Conservation (phyloP, 257 asterid species). For the Penstemon eatonii region DNA sequence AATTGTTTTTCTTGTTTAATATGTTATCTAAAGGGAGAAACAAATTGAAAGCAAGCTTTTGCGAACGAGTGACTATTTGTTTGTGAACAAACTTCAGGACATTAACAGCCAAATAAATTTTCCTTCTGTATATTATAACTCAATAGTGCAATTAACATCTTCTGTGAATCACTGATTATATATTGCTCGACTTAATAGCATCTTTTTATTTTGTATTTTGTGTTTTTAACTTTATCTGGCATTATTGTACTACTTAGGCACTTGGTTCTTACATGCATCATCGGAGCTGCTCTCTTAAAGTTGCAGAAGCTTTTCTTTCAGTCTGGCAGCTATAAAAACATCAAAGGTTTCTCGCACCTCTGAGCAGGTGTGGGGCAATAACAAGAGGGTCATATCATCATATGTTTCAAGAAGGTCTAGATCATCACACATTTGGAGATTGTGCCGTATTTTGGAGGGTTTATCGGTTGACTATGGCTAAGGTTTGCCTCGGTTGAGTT, state of each 20-base stretch:
- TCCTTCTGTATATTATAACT: not conserved
- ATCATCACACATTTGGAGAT: constrained; percentile 91
- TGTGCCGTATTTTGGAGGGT: constrained; percentile 88
- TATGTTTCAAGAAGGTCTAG: constrained; percentile 76
- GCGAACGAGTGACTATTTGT: not conserved
- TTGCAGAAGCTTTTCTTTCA: constrained; percentile 61
- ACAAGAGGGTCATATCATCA: constrained; percentile 48
- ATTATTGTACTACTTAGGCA: constrained; percentile 46
- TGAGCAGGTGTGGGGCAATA: constrained; percentile 89
- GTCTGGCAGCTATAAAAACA: constrained; percentile 88
- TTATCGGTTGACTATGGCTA: constrained; percentile 95
- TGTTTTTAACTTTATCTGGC: constrained; percentile 18
- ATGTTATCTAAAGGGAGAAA: too few relatives aligned
- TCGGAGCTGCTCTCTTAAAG: constrained; percentile 38
- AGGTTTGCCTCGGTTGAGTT: constrained; percentile 42
- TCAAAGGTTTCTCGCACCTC: constrained; percentile 84
- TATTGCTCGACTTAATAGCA: not conserved
- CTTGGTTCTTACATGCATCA: constrained; percentile 53
- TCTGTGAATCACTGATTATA: not conserved
- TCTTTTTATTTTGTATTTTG: constrained; percentile 21
- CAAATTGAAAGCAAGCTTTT: not conserved
- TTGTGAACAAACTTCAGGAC: not conserved
- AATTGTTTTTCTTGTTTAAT: constrained; percentile 8
- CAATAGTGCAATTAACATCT: not conserved
- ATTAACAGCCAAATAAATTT: not conserved